Evolutionary conservation across 306 rosid genomes (phyloP).

Genomic region (Oemleria cerasiformis): DNA sequence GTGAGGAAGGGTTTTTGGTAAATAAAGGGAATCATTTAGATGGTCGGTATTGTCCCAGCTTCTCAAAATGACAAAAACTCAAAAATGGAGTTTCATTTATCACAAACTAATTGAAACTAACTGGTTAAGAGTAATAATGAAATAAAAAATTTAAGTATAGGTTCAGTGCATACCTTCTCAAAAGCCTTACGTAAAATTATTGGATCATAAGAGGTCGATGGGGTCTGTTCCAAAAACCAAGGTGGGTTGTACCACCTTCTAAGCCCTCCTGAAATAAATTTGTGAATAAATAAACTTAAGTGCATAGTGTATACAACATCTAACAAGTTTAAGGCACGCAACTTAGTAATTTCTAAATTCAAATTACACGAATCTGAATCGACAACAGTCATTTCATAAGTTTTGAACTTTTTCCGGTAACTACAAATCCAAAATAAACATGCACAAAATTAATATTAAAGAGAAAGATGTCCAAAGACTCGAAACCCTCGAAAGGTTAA

Average conservation of each 20-base stretch:
- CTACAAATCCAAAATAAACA: background rate
- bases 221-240: slow-evolving; percentile 71
- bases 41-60: background rate
- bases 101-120: background rate
- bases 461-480: background rate
- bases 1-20: background rate
- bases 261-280: slow-evolving; percentile 58
- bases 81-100: background rate
- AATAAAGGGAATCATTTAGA: background rate
- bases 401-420: background rate
- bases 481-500: background rate
- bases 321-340: background rate
- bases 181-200: slow-evolving; percentile 60
- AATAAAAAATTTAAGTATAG: slow-evolving; percentile 5
- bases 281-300: background rate
- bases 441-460: background rate
- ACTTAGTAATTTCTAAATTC: background rate
- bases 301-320: background rate
- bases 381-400: background rate
- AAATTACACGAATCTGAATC: background rate
- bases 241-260: slow-evolving; percentile 97
- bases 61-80: slow-evolving; percentile 2
- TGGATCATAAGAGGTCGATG: slow-evolving; percentile 74
- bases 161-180: slow-evolving; percentile 60
- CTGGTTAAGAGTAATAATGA: background rate